Evolutionary conservation across 2,329 filamentous ascomycete genomes (phyloP), one percentile per base, ranked within the genome.

Genomic region (Stagonosporopsis rhizophila): DNA sequence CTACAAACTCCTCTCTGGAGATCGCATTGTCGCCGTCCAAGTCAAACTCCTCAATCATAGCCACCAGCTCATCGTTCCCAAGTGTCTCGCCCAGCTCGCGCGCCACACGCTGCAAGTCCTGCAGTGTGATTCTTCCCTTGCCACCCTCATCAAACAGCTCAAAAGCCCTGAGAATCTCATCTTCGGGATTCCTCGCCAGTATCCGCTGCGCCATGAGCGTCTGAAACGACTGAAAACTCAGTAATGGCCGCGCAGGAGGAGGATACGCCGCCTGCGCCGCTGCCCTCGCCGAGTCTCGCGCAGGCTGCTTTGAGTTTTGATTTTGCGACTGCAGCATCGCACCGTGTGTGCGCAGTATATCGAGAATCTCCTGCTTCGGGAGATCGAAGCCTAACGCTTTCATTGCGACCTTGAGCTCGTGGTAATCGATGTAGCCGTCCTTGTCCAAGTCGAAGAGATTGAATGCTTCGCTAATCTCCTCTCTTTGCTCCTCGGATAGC

Each of bases 11-110:
- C 56, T 88, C 86, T 67, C 83, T 74, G 44, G 81, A 83, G 63
- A 89, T 87, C 54, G 83, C 92, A 11, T 93, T 93, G 67, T 96
- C 96, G 1, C 92, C 94, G 72, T 96, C 91, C 62, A 97, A 83
- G 79, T 99, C 95, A 80, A 98, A 96, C 77, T 98, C 94, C 71
- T 97, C 92, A 79, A 99, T 95, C 95, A 99, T 99, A 62, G 92
- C 92, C 66, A 87, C 83, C 59, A 99, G 82, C 76, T 99, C 95
- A 69, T 96, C 90, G 71, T 99, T 94, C 66, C 95, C 91, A 65
- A 99, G 82, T 12, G 91, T 92, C 76, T 98, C 94, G 7, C 95
- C 95, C 62, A 99, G 81, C 75, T 98, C 95, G 68, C 92, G 86
- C 55, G 94, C 92, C 23, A 98, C 91, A 54, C 92, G 83, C 60